Base-by-base conservation (phyloP, 257 asterid genomes). In the Ilex asprella region DNA sequence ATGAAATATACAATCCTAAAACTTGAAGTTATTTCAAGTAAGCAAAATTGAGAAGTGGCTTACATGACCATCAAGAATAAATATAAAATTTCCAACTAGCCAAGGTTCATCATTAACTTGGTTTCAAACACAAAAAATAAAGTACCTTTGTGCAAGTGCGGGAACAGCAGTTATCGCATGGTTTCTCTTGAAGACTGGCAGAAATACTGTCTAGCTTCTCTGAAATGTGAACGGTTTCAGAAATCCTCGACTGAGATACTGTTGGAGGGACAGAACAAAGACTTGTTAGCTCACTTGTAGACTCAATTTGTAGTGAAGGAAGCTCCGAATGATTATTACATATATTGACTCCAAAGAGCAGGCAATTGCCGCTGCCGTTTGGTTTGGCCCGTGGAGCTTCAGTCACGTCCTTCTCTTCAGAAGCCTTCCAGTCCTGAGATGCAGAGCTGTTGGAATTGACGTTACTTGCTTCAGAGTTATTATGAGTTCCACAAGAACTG, bases 81-180 rank as follows among this genome's bases (percentile, higher is more conserved):
- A 3, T 35, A 35, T 35, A 14, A 46, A 46, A 14, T 7, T 46
- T 14, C 52, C 13, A 46, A 46, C 10, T 12, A 14, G 52, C 13
- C 3, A 11, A 46, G 52, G 3, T 46, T 46, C 52, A 7, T 14
- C 41, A 3, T 35, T 7, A 11, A 14, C 2, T 46, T 46, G 52
- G 2, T 7, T 46, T 11, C 52, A 46, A 14, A 46, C 52, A 35
- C 41, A 35, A 35, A 3, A 8, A 35, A 21, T 21, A 35, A 35
- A 35, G 14, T 62, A 62, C 59, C 67, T 62, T 51, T 31, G 67
- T 62, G 67, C 59, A 62, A 52, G 47, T 50, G 16, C 59, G 59
- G 58, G 52, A 10, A 35, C 7, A 4, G 46, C 21, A 15, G 27
- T 39, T 16, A 10, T 29, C 5, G 59, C 58, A n/a, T 31, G 15